Evolutionary conservation across 108 stramenopile genomes (phyloP).

Genomic region (Mayamaea pseudoterrestris): DNA sequence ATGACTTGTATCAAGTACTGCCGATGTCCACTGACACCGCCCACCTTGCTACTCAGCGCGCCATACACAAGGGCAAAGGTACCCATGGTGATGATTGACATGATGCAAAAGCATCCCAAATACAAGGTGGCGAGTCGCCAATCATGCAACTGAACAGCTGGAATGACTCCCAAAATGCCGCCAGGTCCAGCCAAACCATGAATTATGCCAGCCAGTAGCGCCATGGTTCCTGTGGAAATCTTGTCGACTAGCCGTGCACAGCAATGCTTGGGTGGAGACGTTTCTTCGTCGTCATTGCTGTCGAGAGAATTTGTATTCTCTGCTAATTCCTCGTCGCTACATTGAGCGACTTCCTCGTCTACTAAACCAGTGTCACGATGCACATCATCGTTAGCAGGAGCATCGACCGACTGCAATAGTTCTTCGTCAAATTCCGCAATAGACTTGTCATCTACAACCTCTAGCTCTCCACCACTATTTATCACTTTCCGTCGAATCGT

Average conservation of each 20-base stretch:
- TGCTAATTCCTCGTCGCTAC: neutral
- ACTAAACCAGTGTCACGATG: neutral
- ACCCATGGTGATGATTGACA: slow-evolving; percentile 50
- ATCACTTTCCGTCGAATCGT: slow-evolving; percentile 23
- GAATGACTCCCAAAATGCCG: slow-evolving; percentile 64
- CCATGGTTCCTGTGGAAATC: slow-evolving; percentile 11
- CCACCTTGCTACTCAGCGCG: slow-evolving; percentile 14
- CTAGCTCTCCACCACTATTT: slow-evolving; percentile 1
- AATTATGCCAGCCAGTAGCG: slow-evolving; percentile 37
- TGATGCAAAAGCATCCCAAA: slow-evolving; percentile 45
- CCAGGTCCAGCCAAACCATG: slow-evolving; percentile 73
- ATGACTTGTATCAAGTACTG: slow-evolving; percentile 44
- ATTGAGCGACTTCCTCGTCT: neutral
- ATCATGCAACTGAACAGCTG: slow-evolving; percentile 56
- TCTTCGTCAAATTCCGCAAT: neutral
- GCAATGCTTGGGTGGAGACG: no score
- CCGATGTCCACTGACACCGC: slow-evolving; percentile 6
- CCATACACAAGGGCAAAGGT: slow-evolving; percentile 49
- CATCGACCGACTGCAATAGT: neutral
- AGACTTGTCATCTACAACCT: neutral
- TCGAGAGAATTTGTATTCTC: neutral
- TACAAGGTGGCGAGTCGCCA: slow-evolving; percentile 28
- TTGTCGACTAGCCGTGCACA: neutral
- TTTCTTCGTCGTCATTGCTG: neutral
- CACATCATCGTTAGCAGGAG: neutral